Evolutionary conservation across 305 asterid species (phyloP).

Genomic region (Caryopteris hybrid): DNA sequence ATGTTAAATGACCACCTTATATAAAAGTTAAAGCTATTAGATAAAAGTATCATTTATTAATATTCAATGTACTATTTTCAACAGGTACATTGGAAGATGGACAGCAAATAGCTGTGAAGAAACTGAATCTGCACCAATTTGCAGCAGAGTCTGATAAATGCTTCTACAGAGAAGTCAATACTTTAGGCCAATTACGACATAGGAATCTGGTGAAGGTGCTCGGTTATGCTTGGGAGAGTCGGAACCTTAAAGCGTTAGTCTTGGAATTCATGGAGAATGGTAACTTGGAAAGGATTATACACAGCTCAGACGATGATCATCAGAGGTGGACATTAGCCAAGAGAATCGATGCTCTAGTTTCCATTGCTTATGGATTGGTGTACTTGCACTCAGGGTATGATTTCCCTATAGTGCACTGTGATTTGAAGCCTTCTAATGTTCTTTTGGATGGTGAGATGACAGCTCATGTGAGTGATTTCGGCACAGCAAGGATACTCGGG

Average conservation of each 20-base stretch:
- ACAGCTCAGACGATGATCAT: constrained; percentile 17
- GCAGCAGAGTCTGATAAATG: constrained; percentile 57
- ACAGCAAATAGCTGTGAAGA: constrained; percentile 55
- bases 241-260: constrained; percentile 57
- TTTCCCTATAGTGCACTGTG: constrained; percentile 80
- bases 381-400: constrained; percentile 78
- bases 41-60: too few species aligned
- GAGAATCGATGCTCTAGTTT: constrained; percentile 51
- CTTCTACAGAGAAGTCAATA: constrained; percentile 67
- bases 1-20: not conserved
- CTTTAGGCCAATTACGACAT: constrained; percentile 55
- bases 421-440: constrained; percentile 83
- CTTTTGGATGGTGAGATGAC: constrained; percentile 53
- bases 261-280: constrained; percentile 86
- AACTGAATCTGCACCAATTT: constrained; percentile 47
- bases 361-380: constrained; percentile 52
- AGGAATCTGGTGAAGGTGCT: constrained; percentile 68
- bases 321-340: constrained; percentile 37
- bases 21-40: too few species aligned
- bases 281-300: constrained; percentile 56
- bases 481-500: constrained; percentile 80
- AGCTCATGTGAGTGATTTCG: constrained; percentile 84
- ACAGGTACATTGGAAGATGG: constrained; percentile 34
- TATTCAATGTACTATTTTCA: too few species aligned
- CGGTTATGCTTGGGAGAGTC: constrained; percentile 91